Evolutionary conservation across 2,329 filamentous ascomycete species (phyloP).

Genomic region (Trichoderma harzianum): DNA sequence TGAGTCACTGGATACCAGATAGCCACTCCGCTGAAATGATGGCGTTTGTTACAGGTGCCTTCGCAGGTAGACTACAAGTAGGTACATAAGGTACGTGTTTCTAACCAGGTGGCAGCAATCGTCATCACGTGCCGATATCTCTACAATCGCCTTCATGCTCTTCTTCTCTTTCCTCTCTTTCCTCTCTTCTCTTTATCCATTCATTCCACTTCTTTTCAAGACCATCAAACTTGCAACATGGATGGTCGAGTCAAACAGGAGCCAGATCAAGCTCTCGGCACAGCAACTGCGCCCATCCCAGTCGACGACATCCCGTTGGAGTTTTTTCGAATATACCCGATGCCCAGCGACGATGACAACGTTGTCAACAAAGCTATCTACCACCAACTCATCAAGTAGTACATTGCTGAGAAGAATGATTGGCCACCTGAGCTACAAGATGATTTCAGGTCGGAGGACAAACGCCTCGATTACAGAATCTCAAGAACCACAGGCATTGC

Average conservation of each 20-base stretch:
- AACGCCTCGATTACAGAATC: not conserved
- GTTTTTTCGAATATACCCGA: not conserved
- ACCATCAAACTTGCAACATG: not conserved
- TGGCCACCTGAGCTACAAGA: not conserved
- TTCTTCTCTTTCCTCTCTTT: not conserved
- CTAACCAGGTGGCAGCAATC: not conserved
- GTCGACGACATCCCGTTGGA: not conserved
- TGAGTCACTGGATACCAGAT: no score
- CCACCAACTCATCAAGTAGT: not conserved
- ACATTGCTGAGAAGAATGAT: not conserved
- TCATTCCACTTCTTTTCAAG: not conserved
- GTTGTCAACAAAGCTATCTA: not conserved
- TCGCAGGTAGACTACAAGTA: not conserved
- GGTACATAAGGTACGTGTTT: no score
- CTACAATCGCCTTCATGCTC: not conserved
- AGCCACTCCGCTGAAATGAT: no score
- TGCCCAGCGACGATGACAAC: not conserved
- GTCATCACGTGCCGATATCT: not conserved
- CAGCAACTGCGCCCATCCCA: not conserved
- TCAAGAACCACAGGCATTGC: not conserved
- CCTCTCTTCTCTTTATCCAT: not conserved
- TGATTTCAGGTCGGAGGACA: not conserved
- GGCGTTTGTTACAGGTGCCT: no score
- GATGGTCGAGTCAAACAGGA: not conserved
- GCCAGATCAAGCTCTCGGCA: not conserved